Evolutionary conservation across 495 filamentous ascomycete species (phyloP), one percentile per base, ranked within the genome.

Genomic region (Neurospora sp.): DNA sequence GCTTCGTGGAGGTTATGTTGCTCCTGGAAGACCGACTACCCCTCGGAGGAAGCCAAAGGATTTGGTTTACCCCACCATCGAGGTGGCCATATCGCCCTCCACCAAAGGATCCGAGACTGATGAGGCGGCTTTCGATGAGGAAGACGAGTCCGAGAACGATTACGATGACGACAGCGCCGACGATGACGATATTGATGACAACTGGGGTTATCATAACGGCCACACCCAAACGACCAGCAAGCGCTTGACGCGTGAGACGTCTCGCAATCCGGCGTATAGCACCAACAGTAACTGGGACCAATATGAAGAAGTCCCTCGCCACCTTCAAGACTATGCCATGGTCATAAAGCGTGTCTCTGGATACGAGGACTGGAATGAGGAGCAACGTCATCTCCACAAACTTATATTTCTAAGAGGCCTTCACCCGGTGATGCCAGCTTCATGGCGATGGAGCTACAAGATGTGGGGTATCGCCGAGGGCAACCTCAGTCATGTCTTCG

Each of bases 361-460:
- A 18, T 76, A 59, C 48, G 71, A 76, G 11, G 38, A 72, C 11
- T 81, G 80, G 80, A 80, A 78, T 46, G 41, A 39, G 7, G 75
- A 78, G 14, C 78, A 81, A 48, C 72, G 35, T 10, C 78, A 76
- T 40, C 53, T 81, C 2, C 79, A 81, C 70, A 75, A 76, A 66
- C 73, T 81, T 31, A 72, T 78, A 38, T 79, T 73, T 68, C 72
- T 81, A 73, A 76, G 77, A 68, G 80, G 80, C 7, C 69, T 74
- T 10, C 78, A 80, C 44, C 80, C 80, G 8, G 75, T 81, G 75
- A 72, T 81, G 35, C 78, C 78, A n/a, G 78, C 80, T 9, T 75
- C 70, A 39, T 80, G 78, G 80, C 68, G 73, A 59, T 35, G 77
- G 41, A 72, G 72, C 66, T 77, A 76, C 73, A 77, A 68, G 74